Evolutionary conservation across 768 basidiomycete genomes (phyloP), one percentile per base, ranked within the genome.

Genomic region (Podaxis sp.): DNA sequence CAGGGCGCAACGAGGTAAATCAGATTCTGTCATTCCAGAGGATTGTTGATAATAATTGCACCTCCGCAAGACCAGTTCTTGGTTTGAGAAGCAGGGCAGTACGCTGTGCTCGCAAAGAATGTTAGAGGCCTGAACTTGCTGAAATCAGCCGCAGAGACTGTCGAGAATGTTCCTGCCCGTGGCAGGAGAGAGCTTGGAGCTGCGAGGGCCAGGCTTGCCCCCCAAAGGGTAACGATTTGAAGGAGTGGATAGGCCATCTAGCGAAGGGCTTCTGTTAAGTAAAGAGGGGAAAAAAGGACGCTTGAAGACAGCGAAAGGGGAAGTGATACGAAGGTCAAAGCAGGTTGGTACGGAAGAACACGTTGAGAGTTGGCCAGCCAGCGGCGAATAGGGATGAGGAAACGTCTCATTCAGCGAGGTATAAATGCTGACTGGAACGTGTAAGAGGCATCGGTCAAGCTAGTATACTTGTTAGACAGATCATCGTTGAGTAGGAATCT

Each of bases 11-110:
- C 25, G 40, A 46, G 25, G 85, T 86, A 33, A 77, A 67, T 83
- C 85, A 86, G 19, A 74, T 73, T 37, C 78, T 64, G 27, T 29
- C 27, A 29, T 29, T 7, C 27, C 27, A 29, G 27, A 29, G 7
- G 7, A 6, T 29, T 6, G 27, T 29, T 29, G 27, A 29, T 6
- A 29, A 55, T 57, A 12, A 51, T 57, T 64, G 37, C 27, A 72
- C 68, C 59, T 71, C 85, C 85, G 66, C 84, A 86, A 33, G 78
- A 66, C 85, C 85, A 86, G 24, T 76, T 74, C 40, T 76, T 65
- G 17, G 82, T 84, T 29, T 71, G 64, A 1, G 74, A 53, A 17
- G 82, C 71, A 6, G 68, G 47, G 61, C 85, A 87, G 63, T 82
- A 83, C 0, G 75, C 84, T 4, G 83, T 68, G 36, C 76, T 75